A percentile compares a stretch with the other conserved stretches of the same genome.
Evolutionary conservation across 495 filamentous ascomycete genomes (phyloP).

Genomic region (Aspergillus biplanus): DNA sequence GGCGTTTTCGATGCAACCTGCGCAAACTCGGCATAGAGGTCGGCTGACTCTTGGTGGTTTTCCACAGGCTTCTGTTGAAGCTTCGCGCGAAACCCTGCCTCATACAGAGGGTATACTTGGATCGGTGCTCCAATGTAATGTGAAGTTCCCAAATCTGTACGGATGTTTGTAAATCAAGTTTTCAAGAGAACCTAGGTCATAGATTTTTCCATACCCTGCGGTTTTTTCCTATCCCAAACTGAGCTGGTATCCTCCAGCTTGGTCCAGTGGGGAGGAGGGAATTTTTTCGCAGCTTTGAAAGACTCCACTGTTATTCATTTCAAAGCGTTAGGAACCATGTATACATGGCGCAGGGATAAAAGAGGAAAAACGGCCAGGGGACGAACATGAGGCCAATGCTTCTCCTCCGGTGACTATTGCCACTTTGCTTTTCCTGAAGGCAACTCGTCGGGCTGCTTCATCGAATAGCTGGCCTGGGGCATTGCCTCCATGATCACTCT

Average conservation of each 20-base stretch:
- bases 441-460: constrained; percentile 55
- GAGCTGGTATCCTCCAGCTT: constrained; percentile 32
- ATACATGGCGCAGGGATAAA: constrained; percentile 18
- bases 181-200: not conserved
- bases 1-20: constrained; percentile 10
- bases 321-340: constrained; percentile 23
- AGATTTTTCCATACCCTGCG: constrained; percentile 15
- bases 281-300: constrained; percentile 36
- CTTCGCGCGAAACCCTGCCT: constrained; percentile 16
- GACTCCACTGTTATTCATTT: constrained; percentile 30
- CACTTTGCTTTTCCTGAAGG: constrained; percentile 48
- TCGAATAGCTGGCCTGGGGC: constrained; percentile 57
- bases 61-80: constrained; percentile 11
- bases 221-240: constrained; percentile 20
- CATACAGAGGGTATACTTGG: constrained; percentile 20
- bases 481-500: constrained; percentile 58
- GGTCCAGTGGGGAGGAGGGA: constrained; percentile 56
- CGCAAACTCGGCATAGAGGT: constrained; percentile 17
- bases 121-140: constrained; percentile 19
- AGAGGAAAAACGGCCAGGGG: not conserved
- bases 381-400: constrained; percentile 52
- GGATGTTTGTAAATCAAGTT: not conserved
- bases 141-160: constrained; percentile 10
- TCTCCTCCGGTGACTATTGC: constrained; percentile 60
- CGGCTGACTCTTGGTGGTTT: constrained; percentile 16